phyloP scores from a whole-genome alignment of 225 moss, liverwort and hornwort species.

The Pseudisothecium myosuroides region DNA sequence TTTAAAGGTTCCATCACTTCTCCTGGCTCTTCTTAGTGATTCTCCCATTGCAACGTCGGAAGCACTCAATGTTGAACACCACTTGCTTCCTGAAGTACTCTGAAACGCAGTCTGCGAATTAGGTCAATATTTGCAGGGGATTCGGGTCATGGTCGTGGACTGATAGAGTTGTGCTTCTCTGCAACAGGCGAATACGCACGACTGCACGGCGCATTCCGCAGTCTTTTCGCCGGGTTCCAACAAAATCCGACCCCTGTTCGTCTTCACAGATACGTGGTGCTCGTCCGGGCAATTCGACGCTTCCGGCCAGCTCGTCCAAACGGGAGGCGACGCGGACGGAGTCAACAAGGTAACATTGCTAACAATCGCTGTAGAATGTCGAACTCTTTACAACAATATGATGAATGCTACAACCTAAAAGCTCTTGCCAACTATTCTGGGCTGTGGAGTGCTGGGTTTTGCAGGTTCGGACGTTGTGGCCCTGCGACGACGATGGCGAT shows the following conservation, averaged over 20 bases:
- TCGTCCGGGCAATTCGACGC: conserved; percentile 34
- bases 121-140: not conserved
- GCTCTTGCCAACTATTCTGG: not conserved
- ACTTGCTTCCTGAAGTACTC: not conserved
- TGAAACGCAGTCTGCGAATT: not conserved
- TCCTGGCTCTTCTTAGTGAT: not conserved
- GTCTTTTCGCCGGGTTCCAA: conserved; percentile 30
- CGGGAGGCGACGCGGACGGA: conserved; percentile 40
- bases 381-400: not conserved
- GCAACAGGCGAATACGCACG: conserved; percentile 16
- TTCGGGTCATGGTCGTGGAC: not conserved
- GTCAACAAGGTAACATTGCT: not conserved
- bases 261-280: conserved; percentile 47
- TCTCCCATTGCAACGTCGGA: not conserved
- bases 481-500: conserved; percentile 8
- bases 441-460: not conserved
- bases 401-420: not conserved
- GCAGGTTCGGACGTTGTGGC: conserved; percentile 29
- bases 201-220: conserved; percentile 53
- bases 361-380: not conserved
- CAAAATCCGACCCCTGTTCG: conserved; percentile 24
- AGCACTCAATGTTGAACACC: not conserved
- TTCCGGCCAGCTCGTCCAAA: conserved; percentile 34
- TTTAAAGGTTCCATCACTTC: not conserved
- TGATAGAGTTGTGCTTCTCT: not conserved